A percentile compares a stretch with the other conserved stretches of the same genome.
These are phyloP conservation scores for Penicillium taxi DNA, from an alignment of 495 filamentous ascomycete species.

Conservation along the genomic window DNA sequence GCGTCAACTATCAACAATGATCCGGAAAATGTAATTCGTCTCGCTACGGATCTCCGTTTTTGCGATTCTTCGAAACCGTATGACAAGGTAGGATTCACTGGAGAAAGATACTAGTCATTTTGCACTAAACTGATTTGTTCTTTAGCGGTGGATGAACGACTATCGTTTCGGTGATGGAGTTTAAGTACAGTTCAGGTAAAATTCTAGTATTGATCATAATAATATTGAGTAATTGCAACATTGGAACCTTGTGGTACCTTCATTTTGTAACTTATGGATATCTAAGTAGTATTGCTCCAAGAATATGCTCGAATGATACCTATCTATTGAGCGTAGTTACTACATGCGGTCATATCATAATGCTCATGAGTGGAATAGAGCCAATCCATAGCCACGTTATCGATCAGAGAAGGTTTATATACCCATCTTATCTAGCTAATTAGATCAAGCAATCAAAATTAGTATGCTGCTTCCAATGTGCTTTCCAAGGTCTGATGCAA, in stretches of 20 bases:
- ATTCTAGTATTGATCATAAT: not conserved
- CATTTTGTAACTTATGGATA: conserved; percentile 8
- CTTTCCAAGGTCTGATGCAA: too few relatives aligned
- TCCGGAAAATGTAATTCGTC: conserved; percentile 44
- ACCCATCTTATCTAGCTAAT: too few relatives aligned
- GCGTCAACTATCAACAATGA: conserved; percentile 50
- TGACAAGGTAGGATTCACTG: conserved; percentile 30
- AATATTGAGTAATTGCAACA: not conserved
- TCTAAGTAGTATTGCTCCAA: conserved; percentile 1
- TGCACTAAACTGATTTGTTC: conserved; percentile 1
- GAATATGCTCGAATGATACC: too few relatives aligned
- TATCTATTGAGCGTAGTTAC: too few relatives aligned
- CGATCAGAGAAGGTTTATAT: too few relatives aligned
- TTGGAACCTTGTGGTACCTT: conserved; percentile 3
- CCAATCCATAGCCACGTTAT: too few relatives aligned
- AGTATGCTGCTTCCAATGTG: too few relatives aligned
- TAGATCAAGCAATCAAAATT: too few relatives aligned
- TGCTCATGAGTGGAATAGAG: too few relatives aligned
- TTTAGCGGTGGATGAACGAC: conserved; percentile 32
- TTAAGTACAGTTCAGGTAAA: conserved; percentile 2
- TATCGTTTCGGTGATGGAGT: conserved; percentile 33
- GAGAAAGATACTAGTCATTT: not conserved
- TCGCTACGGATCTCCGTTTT: conserved; percentile 51
- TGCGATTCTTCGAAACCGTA: conserved; percentile 43
- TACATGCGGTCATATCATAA: too few relatives aligned